Evolutionary conservation across 345 rosid genomes (phyloP).

Genomic region (Gossypium australe): DNA sequence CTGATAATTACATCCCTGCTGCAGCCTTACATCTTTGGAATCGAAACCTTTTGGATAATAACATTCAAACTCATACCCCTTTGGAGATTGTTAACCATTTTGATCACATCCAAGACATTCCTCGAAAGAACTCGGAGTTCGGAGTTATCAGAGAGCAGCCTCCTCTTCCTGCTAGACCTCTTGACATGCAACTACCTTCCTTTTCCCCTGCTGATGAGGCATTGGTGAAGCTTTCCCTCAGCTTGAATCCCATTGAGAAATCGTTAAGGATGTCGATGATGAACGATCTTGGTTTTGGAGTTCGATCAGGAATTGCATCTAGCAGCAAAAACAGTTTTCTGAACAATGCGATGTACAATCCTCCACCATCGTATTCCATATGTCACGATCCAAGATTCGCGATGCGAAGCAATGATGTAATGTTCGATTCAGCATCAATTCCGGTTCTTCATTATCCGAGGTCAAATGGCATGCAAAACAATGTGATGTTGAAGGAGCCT

Average conservation of each 20-base stretch:
- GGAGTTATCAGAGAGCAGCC: neutral
- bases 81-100: neutral
- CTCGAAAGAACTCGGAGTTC: neutral
- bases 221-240: constrained; percentile 2
- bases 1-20: neutral
- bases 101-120: neutral
- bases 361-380: neutral
- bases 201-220: constrained; percentile 3
- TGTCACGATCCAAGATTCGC: neutral
- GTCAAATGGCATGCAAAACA: neutral
- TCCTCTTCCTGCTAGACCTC: neutral
- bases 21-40: neutral
- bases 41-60: neutral
- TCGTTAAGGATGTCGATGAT: neutral
- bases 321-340: neutral
- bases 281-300: neutral
- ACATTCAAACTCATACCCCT: neutral
- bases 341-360: neutral
- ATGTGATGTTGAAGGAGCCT: neutral
- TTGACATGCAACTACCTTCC: neutral
- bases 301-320: constrained; percentile 4
- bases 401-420: neutral
- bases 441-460: neutral
- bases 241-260: neutral
- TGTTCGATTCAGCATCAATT: neutral